These are phyloP conservation scores for Furcasterigmium furcatum DNA, from an alignment of 2,329 filamentous ascomycete genomes.

Conservation along the genomic window DNA sequence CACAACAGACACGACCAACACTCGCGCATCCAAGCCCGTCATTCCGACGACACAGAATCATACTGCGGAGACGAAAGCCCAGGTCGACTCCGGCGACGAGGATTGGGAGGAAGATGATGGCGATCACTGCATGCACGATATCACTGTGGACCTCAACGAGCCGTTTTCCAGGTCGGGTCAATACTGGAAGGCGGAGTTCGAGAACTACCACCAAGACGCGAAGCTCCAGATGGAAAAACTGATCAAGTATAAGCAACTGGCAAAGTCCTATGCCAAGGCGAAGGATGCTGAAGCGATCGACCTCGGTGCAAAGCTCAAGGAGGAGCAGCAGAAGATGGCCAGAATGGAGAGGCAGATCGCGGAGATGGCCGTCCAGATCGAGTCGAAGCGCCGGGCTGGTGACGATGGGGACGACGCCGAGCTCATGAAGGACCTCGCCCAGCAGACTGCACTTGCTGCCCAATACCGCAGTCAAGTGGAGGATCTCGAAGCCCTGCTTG, in stretches of 20 bases:
- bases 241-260: conserved; percentile 74
- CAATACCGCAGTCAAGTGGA: conserved; percentile 59
- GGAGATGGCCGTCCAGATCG: conserved; percentile 57
- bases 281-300: conserved; percentile 71
- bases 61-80: neutral
- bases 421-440: conserved; percentile 50
- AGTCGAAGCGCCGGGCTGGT: conserved; percentile 27
- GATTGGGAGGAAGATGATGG: conserved; percentile 51
- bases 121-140: conserved; percentile 50
- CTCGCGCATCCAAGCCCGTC: neutral
- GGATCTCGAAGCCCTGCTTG: conserved; percentile 51
- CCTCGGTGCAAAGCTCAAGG: conserved; percentile 61
- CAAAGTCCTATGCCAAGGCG: conserved; percentile 74
- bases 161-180: conserved; percentile 72
- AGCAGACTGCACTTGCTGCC: conserved; percentile 53
- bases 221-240: conserved; percentile 73
- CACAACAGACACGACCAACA: conserved; percentile 11
- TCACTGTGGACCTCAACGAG: conserved; percentile 69
- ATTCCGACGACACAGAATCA: neutral
- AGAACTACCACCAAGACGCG: conserved; percentile 70
- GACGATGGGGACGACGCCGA: conserved; percentile 41
- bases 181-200: conserved; percentile 78
- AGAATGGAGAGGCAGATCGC: conserved; percentile 61
- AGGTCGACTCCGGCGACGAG: conserved; percentile 30
- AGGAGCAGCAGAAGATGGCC: conserved; percentile 64